Evolutionary conservation across 768 basidiomycete species (phyloP).

Genomic region (Neoboletus magnificus): DNA sequence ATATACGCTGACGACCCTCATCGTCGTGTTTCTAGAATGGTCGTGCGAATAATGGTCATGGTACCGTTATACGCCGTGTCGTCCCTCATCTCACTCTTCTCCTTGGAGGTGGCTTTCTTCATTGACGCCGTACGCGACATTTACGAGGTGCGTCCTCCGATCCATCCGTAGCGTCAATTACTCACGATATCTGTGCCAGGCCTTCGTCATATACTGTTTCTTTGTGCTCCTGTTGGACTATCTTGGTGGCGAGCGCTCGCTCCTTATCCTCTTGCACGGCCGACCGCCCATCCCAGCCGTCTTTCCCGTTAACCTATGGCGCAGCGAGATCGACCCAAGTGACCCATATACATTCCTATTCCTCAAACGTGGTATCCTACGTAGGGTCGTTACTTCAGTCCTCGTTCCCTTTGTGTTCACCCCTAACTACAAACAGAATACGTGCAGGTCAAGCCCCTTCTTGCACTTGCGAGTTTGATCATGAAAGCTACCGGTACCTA

Average conservation of each 20-base stretch:
- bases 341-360: constrained; percentile 95
- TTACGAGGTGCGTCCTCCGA: constrained; percentile 70
- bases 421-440: constrained; percentile 63
- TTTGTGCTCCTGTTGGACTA: constrained; percentile 79
- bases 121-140: constrained; percentile 94
- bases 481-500: constrained; percentile 86
- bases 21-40: constrained; percentile 53
- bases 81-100: constrained; percentile 90
- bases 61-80: constrained; percentile 90
- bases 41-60: constrained; percentile 96
- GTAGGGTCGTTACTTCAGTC: constrained; percentile 40
- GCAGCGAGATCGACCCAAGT: constrained; percentile 84
- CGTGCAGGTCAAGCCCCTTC: constrained; percentile 90
- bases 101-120: constrained; percentile 91
- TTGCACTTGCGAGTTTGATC: constrained; percentile 80
- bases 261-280: constrained; percentile 89
- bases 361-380: constrained; percentile 91
- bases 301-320: constrained; percentile 83
- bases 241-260: constrained; percentile 89
- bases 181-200: constrained; percentile 40
- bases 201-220: constrained; percentile 94
- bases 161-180: not conserved
- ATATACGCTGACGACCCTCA: constrained; percentile 3
- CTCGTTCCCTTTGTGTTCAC: not conserved
- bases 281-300: constrained; percentile 84